Evolutionary conservation across 2,329 filamentous ascomycete genomes (phyloP).

Genomic region (Colletotrichum magnum): DNA sequence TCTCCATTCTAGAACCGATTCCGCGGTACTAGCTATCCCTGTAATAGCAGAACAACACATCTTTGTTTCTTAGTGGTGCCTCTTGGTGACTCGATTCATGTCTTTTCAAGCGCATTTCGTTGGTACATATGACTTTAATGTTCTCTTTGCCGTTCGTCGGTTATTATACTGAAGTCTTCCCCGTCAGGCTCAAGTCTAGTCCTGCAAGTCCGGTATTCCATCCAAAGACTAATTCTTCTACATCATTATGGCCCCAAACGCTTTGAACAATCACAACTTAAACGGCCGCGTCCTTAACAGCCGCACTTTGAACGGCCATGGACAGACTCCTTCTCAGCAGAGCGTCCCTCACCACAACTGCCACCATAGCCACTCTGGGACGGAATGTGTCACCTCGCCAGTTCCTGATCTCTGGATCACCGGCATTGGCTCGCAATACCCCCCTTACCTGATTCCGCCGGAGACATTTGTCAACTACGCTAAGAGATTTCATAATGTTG

Average conservation of each 20-base stretch:
- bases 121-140: too few species aligned
- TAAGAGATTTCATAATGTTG: conserved; percentile 10
- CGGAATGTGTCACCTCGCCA: neutral
- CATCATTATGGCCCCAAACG: conserved; percentile 3
- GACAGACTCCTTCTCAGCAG: too few species aligned
- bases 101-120: too few species aligned
- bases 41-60: too few species aligned
- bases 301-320: too few species aligned
- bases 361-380: neutral
- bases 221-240: neutral
- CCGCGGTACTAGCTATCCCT: too few species aligned
- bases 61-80: too few species aligned
- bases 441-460: conserved; percentile 14
- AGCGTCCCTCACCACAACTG: too few species aligned
- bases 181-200: neutral
- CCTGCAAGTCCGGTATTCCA: neutral
- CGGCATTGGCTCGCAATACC: conserved; percentile 28
- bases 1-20: too few species aligned
- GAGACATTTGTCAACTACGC: conserved; percentile 3
- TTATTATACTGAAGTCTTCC: neutral
- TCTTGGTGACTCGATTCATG: too few species aligned
- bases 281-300: neutral
- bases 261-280: neutral
- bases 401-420: conserved; percentile 25
- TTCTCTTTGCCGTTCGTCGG: neutral